phyloP scores from a whole-genome alignment of 768 basidiomycete species.

The Suillus clintonianus region DNA sequence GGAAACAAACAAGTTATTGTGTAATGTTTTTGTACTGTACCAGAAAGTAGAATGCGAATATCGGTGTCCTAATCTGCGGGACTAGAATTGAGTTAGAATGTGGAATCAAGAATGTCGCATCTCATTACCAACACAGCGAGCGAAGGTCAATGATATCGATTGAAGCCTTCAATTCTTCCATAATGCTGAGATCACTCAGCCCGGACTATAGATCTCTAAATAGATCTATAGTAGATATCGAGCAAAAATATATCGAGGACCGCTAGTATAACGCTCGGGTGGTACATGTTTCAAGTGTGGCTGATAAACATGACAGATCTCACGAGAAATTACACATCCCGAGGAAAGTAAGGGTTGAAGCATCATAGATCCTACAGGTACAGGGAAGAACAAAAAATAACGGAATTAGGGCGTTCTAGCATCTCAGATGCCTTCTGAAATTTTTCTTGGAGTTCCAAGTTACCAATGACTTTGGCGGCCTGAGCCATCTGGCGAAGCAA shows the following conservation, averaged over 20 bases:
- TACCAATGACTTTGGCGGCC: constrained; percentile 96
- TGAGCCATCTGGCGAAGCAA: constrained; percentile 94
- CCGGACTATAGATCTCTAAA: neutral
- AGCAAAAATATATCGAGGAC: neutral
- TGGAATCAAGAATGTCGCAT: neutral
- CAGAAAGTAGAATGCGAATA: neutral
- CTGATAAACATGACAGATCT: neutral
- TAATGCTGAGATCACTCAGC: neutral
- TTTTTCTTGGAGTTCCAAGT: constrained; percentile 89
- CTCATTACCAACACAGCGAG: neutral
- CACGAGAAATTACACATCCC: neutral
- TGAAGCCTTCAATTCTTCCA: neutral
- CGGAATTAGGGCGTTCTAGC: constrained; percentile 92
- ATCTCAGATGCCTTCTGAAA: constrained; percentile 91
- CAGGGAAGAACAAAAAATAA: constrained; percentile 87
- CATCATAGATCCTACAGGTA: constrained; percentile 52
- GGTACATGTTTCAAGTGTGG: neutral
- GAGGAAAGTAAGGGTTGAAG: neutral
- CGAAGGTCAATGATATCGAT: neutral
- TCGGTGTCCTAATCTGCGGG: neutral
- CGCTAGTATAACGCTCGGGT: neutral
- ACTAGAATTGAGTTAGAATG: neutral
- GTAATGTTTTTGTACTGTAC: constrained; percentile 3
- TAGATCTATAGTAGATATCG: neutral
- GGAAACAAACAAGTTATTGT: constrained; percentile 1